phyloP scores from a whole-genome alignment of 306 rosid species.

The Glycine soja region DNA sequence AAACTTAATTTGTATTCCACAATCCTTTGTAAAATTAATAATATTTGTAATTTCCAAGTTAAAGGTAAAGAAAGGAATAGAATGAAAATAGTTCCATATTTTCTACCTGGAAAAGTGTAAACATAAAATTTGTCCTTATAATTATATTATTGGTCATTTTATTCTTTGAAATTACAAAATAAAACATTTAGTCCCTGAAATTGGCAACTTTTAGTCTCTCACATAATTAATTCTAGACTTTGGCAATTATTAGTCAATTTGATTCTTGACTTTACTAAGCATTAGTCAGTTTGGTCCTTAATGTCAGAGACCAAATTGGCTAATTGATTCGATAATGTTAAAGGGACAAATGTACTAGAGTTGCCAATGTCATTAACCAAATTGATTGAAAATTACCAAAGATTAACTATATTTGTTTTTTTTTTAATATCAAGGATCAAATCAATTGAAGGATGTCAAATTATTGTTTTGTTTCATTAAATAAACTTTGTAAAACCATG shows the following conservation, averaged over 20 bases:
- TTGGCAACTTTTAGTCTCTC: no score
- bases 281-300: no score
- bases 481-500: neutral
- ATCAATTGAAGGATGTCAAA: neutral
- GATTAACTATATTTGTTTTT: neutral
- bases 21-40: neutral
- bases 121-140: neutral
- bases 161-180: no score
- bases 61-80: neutral
- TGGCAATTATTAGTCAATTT: no score
- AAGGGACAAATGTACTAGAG: no score
- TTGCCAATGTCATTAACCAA: neutral
- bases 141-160: no score
- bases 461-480: constrained; percentile 8
- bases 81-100: neutral
- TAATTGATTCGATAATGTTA: no score
- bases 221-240: no score
- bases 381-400: neutral
- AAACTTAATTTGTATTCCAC: neutral
- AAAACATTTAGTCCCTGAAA: no score
- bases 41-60: constrained; percentile 2
- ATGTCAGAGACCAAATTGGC: no score
- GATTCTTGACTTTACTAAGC: no score
- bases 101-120: neutral
- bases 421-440: neutral